Evolutionary conservation across 352 stramenopile genomes (phyloP), one percentile per base, ranked within the genome.

Genomic region (Globisporangium polare): DNA sequence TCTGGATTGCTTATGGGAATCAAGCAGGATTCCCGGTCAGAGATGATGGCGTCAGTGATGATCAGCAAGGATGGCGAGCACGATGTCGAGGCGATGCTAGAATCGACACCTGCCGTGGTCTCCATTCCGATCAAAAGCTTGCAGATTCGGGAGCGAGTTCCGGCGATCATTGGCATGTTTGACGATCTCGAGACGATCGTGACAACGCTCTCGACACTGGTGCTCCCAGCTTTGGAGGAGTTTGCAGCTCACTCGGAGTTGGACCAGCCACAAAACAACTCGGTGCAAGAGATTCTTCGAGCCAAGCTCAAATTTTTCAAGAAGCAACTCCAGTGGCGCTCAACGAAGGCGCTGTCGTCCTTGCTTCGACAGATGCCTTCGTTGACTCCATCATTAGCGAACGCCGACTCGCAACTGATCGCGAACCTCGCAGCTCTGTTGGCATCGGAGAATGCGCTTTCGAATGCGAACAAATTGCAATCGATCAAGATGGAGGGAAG

Each of bases 281-380:
- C 71, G 0, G 78, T 93, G 0, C 80, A 91, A 37, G 62, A 75
- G 20, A 76, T 92, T 27, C 59, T 94, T 3, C 69, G 82, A 3
- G 68, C 62, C 10, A 71, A 75, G 13, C 57, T 94, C n/a, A 80
- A 77, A 12, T 80, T 81, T 45, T 92, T 80, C 71, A 91, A 87
- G 17, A 83, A 89, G 49, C 83, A 96, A 53, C 62, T 96, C 10
- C 83, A 88, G 60, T 96, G 87, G 87, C 65, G 84, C 15, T 73
- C 87, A 13, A 86, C 80, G 0, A 94, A 92, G 65, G 87, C 87
- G 5, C 65, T 96, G 8, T 71, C 78, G 1, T 80, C 71, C 0
- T 53, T 94, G 53, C 66, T 94, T 18, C 90, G 88, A 62, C 87
- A 95, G 46, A 78, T 92, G 37, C 67, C 86, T 1, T 63, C 60